Evolutionary conservation across 345 rosid genomes (phyloP), one percentile per base, ranked within the genome.

Genomic region (Hevea brasiliensis): DNA sequence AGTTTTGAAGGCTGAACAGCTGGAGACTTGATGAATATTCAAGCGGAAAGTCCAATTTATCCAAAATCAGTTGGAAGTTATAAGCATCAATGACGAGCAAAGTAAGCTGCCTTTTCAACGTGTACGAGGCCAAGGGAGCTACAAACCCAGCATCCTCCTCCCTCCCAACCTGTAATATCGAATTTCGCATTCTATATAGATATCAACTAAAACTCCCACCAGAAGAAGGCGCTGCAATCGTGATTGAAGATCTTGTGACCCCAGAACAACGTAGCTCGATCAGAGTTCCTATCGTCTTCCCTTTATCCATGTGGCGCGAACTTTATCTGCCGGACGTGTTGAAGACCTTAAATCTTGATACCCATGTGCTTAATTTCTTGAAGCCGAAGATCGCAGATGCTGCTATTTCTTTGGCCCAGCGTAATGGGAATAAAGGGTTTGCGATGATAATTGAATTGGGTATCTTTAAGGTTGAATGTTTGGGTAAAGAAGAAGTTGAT

Each of bases 151-250:
- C 21, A 6, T 17, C 55, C 1, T n/a, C n/a, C n/a, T 18, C 58
- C 8, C n/a, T 20, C 58, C 58, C 58, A 21, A 21, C 4, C 4
- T 64, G 76, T 57, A 40, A 41, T n/a, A 51, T 73, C 41, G 69
- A 65, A 18, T 37, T 73, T 27, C 61, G 15, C 18, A 44, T 64
- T 55, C 61, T 68, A 7, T 55, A 18, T 50, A 21, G 70, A 44
- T 73, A 73, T 70, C 76, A 73, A 14, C 70, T 73, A 7, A 53
- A 64, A 55, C 7, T 73, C 42, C 61, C 61, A 4, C 37, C 51
- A 23, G n/a, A n/a, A n/a, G 70, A 64, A 24, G 68, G 68, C 6
- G 9, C 14, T 2, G 10, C 21, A 0, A 14, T 40, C 13, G 62
- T 63, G 54, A 23, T 73, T 8, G 76, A 73, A 18, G 76, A 73